Evolutionary conservation across 768 basidiomycete species (phyloP), one percentile per base, ranked within the genome.

Genomic region (Pholiota microspora): DNA sequence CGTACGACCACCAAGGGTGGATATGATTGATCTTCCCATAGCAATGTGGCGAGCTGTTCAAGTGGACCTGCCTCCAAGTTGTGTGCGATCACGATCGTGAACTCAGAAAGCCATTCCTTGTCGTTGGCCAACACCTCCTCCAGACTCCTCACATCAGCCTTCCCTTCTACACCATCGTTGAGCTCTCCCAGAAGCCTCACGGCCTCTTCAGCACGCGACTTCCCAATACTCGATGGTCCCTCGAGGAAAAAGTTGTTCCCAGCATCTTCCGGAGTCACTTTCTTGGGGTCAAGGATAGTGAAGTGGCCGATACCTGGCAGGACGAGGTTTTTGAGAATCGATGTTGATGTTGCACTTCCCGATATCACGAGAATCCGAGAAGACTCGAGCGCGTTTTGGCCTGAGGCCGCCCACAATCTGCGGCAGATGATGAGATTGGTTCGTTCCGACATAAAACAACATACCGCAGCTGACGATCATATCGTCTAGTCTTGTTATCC

Each of bases 231-330:
- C n/a, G 81, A 71, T 3, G 72, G 69, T 0, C 85, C 88, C 35
- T 89, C 82, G 23, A 99, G 77, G 73, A 98, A 99, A 76, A 99
- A 99, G 74, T 98, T 98, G 77, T 94, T 92, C 0, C 94, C 94
- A 0, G 93, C 85, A 62, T 98, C 95, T 53, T 85, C 81, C 1
- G 84, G 77, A 0, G 84, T 77, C 25, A 87, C 86, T 34, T 68
- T 51, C 2, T 70, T 66, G 21, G 80, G 71, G 64, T 95, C 94
- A 55, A 97, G 82, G 67, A 98, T 83, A 45, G 95, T 96, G 68
- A 97, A 98, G 65, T 90, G 84, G n/a, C 95, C 93, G 59, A 98
- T 85, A 7, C 96, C 96, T 2, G 97, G 97, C 7, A 98, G 83
- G 34, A 98, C 94, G 57, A 98, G 86, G 66, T 98, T 98, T 79